Conservation (phyloP, 768 basidiomycete species). For the Chalciporus chontae region DNA sequence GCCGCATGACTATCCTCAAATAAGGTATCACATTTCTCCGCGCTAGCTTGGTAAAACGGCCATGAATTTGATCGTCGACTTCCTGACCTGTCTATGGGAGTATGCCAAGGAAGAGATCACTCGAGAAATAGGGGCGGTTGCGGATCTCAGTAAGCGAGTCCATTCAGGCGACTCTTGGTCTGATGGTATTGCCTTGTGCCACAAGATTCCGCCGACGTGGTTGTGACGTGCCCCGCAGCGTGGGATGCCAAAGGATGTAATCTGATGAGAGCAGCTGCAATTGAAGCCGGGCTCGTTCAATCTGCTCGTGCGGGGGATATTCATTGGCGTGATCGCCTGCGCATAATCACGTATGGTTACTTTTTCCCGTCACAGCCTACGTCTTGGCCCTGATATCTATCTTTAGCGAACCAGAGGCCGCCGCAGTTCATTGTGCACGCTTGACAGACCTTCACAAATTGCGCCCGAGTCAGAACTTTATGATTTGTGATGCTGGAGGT, state of each 20-base stretch:
- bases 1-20: background rate
- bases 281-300: constrained; percentile 75
- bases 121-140: constrained; percentile 80
- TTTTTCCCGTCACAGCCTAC: constrained; percentile 1
- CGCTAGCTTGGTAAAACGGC: constrained; percentile 69
- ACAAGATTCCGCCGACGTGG: constrained; percentile 77
- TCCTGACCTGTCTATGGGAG: constrained; percentile 79
- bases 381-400: constrained; percentile 6
- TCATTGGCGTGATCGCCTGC: constrained; percentile 75
- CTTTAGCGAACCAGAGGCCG: constrained; percentile 69
- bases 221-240: constrained; percentile 85
- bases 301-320: constrained; percentile 65
- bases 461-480: constrained; percentile 78
- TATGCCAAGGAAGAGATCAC: constrained; percentile 87
- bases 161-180: background rate
- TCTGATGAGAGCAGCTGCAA: constrained; percentile 83
- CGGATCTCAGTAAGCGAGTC: constrained; percentile 65
- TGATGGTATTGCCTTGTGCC: background rate
- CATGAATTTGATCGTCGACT: constrained; percentile 79
- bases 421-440: constrained; percentile 86
- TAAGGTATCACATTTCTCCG: constrained; percentile 10
- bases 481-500: constrained; percentile 90
- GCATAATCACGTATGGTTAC: constrained; percentile 65
- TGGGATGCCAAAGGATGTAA: constrained; percentile 87
- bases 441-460: constrained; percentile 78